Conservation (phyloP, 192 early-diverging fungal genomes). For the Coemansia sp. region DNA sequence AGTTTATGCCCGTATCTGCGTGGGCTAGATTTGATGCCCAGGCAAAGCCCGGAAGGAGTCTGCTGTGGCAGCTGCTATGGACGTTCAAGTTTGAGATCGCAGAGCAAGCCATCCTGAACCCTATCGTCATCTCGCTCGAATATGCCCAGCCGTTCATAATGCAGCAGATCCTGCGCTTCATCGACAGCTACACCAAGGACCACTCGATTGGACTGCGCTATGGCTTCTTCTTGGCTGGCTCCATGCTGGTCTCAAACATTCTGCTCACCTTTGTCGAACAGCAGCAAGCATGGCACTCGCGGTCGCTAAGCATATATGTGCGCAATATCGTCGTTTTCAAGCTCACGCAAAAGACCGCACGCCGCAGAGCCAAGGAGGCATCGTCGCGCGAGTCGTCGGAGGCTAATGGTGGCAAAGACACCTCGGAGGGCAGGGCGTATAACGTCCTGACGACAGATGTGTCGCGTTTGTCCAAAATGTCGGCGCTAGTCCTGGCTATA, state of each 20-base stretch:
- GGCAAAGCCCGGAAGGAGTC: neutral
- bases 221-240: slow-evolving; percentile 57
- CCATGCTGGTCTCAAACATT: slow-evolving; percentile 56
- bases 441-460: slow-evolving; percentile 71
- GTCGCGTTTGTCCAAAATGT: slow-evolving; percentile 55
- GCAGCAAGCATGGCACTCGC: slow-evolving; percentile 63
- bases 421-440: slow-evolving; percentile 59
- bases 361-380: slow-evolving; percentile 52
- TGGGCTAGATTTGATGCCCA: slow-evolving; percentile 18
- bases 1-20: slow-evolving; percentile 4
- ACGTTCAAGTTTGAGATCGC: slow-evolving; percentile 43
- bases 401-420: slow-evolving; percentile 18
- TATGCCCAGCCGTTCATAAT: slow-evolving; percentile 62
- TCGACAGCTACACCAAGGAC: slow-evolving; percentile 30
- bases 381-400: slow-evolving; percentile 21
- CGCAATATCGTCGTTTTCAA: slow-evolving; percentile 59
- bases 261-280: slow-evolving; percentile 50
- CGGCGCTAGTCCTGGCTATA: slow-evolving; percentile 49
- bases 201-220: slow-evolving; percentile 30
- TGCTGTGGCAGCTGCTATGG: slow-evolving; percentile 28
- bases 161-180: slow-evolving; percentile 56
- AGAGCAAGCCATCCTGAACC: slow-evolving; percentile 38
- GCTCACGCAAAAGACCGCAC: slow-evolving; percentile 62
- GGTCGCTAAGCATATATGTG: slow-evolving; percentile 57
- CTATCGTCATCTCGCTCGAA: slow-evolving; percentile 23